Evolutionary conservation across 257 asterid genomes (phyloP).

Genomic region (Gentiana macrophylla): DNA sequence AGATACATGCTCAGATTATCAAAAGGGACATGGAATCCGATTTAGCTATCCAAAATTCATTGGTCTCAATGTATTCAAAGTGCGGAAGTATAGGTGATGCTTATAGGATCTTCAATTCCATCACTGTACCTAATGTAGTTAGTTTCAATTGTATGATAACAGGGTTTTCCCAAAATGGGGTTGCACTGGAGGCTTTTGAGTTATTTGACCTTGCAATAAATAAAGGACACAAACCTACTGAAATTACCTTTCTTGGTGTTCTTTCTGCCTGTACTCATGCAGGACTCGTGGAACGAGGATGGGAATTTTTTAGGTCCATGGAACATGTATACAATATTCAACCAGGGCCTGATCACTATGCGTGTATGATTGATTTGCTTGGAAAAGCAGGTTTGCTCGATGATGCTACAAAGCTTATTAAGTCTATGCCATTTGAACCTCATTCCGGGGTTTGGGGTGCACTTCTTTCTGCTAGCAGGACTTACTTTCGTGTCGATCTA

Average conservation of each 20-base stretch:
- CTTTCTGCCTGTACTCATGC: constrained; percentile 69
- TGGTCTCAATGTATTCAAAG: constrained; percentile 67
- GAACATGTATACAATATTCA: constrained; percentile 32
- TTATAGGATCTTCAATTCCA: constrained; percentile 35
- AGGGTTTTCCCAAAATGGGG: constrained; percentile 63
- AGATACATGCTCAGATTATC: constrained; percentile 42
- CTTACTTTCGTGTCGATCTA: constrained; percentile 41
- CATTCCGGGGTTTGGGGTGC: constrained; percentile 91
- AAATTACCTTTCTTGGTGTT: constrained; percentile 61
- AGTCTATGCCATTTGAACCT: constrained; percentile 58
- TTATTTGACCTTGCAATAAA: constrained; percentile 36
- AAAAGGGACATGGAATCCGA: constrained; percentile 45
- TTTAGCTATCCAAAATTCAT: constrained; percentile 54
- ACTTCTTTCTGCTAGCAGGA: constrained; percentile 64
- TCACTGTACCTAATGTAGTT: constrained; percentile 41
- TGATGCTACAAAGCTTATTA: constrained; percentile 43
- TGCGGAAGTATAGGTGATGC: constrained; percentile 54
- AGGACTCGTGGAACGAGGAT: constrained; percentile 63
- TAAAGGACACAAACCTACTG: constrained; percentile 45
- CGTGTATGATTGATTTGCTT: constrained; percentile 76
- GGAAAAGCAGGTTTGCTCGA: constrained; percentile 77
- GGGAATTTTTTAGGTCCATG: constrained; percentile 48
- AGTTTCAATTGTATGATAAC: constrained; percentile 65
- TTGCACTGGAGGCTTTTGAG: constrained; percentile 45
- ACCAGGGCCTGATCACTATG: constrained; percentile 68